phyloP scores from a whole-genome alignment of 2,329 filamentous ascomycete genomes.

The Aureobasidium sp. region DNA sequence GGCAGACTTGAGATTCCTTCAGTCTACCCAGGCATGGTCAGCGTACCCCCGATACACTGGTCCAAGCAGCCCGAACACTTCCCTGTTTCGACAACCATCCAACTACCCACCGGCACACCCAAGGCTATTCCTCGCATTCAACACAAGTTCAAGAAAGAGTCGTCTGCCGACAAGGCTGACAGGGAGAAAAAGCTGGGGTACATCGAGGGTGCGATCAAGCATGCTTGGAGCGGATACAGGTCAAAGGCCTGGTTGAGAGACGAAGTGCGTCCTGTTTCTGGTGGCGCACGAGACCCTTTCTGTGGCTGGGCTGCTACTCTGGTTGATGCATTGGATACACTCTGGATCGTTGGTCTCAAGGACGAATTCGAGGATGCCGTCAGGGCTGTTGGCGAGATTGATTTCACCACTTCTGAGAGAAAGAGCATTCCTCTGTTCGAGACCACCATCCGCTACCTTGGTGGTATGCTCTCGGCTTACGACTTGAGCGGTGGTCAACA shows the following conservation, averaged over 20 bases:
- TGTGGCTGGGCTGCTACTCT: slow-evolving; percentile 86
- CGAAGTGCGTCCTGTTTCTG: slow-evolving; percentile 68
- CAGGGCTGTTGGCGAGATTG: slow-evolving; percentile 60
- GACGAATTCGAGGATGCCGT: slow-evolving; percentile 75
- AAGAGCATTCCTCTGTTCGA: slow-evolving; percentile 81
- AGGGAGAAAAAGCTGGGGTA: slow-evolving; percentile 55
- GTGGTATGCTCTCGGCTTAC: slow-evolving; percentile 76
- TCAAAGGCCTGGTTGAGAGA: slow-evolving; percentile 77
- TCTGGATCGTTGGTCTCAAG: slow-evolving; percentile 78
- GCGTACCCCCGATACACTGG: slow-evolving; percentile 43
- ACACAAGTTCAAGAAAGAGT: slow-evolving; percentile 59
- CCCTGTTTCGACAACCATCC: slow-evolving; percentile 68
- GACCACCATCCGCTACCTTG: slow-evolving; percentile 84
- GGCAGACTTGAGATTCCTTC: slow-evolving; percentile 25
- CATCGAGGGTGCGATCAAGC: slow-evolving; percentile 66
- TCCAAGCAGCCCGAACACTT: slow-evolving; percentile 57
- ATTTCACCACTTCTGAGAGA: slow-evolving; percentile 67
- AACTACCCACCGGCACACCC: slow-evolving; percentile 63
- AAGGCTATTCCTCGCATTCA: slow-evolving; percentile 71
- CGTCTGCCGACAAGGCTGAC: slow-evolving; percentile 49
- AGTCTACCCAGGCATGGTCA: slow-evolving; percentile 16
- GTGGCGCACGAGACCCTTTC: slow-evolving; percentile 67
- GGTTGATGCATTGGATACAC: slow-evolving; percentile 72
- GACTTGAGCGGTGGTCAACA: slow-evolving; percentile 71
- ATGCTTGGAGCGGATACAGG: slow-evolving; percentile 77